phyloP scores from a whole-genome alignment of 768 basidiomycete species.

The Inosperma sp. region DNA sequence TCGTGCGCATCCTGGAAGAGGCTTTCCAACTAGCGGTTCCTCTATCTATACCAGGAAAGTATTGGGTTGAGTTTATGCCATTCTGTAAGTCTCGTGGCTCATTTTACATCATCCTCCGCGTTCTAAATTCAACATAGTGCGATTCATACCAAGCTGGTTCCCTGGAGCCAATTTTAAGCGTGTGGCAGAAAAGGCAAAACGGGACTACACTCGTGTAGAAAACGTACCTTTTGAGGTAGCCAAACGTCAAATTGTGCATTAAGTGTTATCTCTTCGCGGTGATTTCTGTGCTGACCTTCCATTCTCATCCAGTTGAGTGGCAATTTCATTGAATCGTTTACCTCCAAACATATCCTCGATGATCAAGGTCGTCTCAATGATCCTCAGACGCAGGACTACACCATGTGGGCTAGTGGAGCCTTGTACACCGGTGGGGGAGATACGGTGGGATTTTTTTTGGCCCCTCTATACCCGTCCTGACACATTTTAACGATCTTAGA shows the following conservation, averaged over 20 bases:
- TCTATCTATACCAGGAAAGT: slow-evolving; percentile 41
- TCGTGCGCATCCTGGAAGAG: slow-evolving; percentile 35
- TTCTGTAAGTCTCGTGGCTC: slow-evolving; percentile 20
- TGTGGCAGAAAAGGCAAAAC: slow-evolving; percentile 43
- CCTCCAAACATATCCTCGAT: slow-evolving; percentile 30
- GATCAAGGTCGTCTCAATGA: background rate
- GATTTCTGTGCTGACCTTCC: slow-evolving; percentile 32
- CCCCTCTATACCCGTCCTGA: background rate
- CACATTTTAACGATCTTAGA: slow-evolving; percentile 18
- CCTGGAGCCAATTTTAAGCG: slow-evolving; percentile 51
- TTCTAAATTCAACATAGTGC: slow-evolving; percentile 33
- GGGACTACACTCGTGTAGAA: slow-evolving; percentile 39
- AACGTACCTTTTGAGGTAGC: slow-evolving; percentile 41
- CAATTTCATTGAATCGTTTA: slow-evolving; percentile 33
- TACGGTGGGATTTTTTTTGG: background rate
- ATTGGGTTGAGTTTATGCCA: slow-evolving; percentile 49
- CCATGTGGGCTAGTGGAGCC: slow-evolving; percentile 4
- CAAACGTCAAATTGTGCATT: no score
- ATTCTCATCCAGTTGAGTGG: slow-evolving; percentile 33
- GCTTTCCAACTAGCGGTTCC: slow-evolving; percentile 38
- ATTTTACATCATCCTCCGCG: background rate
- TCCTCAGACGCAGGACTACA: background rate
- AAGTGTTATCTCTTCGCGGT: slow-evolving; percentile 16
- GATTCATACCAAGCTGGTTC: slow-evolving; percentile 49
- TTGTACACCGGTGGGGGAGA: slow-evolving; percentile 34